Evolutionary conservation across 257 asterid genomes (phyloP).

Genomic region (Hygrophila difformis): DNA sequence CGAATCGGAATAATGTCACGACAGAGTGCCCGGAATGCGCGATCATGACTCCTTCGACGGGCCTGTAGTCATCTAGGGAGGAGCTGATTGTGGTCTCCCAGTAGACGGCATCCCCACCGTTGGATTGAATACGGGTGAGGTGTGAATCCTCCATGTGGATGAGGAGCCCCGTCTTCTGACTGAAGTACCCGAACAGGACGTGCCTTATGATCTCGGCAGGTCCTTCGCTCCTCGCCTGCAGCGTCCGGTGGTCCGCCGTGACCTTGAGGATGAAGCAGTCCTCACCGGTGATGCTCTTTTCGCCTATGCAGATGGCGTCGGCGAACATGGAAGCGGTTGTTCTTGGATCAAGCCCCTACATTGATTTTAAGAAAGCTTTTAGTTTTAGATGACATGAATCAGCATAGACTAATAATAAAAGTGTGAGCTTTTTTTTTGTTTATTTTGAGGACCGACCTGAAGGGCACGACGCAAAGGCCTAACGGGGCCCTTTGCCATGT

Average conservation of each 20-base stretch:
- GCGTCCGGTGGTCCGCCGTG: slow-evolving; percentile 1
- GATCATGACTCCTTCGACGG: slow-evolving; percentile 8
- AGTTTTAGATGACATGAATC: neutral
- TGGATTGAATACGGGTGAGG: slow-evolving; percentile 2
- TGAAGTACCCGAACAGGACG: slow-evolving; percentile 10
- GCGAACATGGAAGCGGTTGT: slow-evolving; percentile 9
- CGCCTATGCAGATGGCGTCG: slow-evolving; percentile 7
- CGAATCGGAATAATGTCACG: slow-evolving; percentile 20
- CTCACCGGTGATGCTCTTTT: slow-evolving; percentile 2
- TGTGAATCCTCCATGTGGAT: slow-evolving; percentile 14
- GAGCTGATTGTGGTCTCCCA: slow-evolving; percentile 16
- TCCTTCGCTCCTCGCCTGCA: slow-evolving; percentile 6
- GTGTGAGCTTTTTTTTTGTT: no score
- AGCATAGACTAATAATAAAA: neutral
- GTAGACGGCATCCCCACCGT: slow-evolving; percentile 2
- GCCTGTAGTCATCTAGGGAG: slow-evolving; percentile 10
- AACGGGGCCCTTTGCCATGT: slow-evolving; percentile 54
- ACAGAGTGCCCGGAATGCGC: slow-evolving; percentile 19
- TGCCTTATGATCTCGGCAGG: slow-evolving; percentile 12
- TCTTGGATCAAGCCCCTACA: slow-evolving; percentile 19
- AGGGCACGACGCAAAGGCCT: slow-evolving; percentile 61
- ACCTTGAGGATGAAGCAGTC: slow-evolving; percentile 17
- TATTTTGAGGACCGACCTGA: no score
- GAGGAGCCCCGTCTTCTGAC: slow-evolving; percentile 15
- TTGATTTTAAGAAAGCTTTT: no score